These are phyloP conservation scores for Xylariaceae sp. DNA, from an alignment of 2,329 filamentous ascomycete species.

Conservation along the genomic window DNA sequence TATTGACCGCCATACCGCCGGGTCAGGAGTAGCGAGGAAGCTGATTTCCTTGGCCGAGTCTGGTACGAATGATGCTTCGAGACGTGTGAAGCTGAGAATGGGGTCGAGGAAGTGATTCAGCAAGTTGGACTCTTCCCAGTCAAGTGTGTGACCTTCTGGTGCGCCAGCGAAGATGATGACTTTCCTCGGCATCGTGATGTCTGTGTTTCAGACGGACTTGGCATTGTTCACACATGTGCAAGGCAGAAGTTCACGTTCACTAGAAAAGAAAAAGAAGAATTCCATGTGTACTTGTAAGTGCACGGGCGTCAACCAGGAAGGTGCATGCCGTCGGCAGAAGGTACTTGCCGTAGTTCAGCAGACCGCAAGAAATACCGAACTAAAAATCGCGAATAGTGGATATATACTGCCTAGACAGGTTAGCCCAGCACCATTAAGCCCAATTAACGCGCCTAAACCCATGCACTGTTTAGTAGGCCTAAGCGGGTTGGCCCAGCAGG, in stretches of 20 bases:
- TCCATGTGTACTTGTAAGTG: no score
- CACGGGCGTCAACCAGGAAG: no score
- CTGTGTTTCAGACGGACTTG: slow-evolving; percentile 1
- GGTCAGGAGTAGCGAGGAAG: slow-evolving; percentile 23
- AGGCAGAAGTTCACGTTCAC: neutral
- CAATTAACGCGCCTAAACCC: no score
- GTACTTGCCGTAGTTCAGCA: no score
- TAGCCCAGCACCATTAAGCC: no score
- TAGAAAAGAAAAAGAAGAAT: neutral
- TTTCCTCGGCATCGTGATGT: slow-evolving; percentile 27
- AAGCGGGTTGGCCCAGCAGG: neutral
- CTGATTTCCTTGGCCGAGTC: slow-evolving; percentile 13
- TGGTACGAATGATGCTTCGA: slow-evolving; percentile 7
- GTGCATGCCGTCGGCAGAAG: no score
- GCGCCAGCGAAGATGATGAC: slow-evolving; percentile 29
- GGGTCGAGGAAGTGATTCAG: slow-evolving; percentile 41
- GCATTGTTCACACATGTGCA: slow-evolving; percentile 2
- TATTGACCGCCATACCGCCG: slow-evolving; percentile 51
- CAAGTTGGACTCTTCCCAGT: slow-evolving; percentile 36
- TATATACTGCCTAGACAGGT: no score
- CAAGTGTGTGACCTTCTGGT: slow-evolving; percentile 24
- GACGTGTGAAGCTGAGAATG: slow-evolving; percentile 29
- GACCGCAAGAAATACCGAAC: no score
- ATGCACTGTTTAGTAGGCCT: no score
- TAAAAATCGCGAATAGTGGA: no score